Evolutionary conservation across 2,329 filamentous ascomycete species (phyloP).

Genomic region (Akanthomyces lecanii): DNA sequence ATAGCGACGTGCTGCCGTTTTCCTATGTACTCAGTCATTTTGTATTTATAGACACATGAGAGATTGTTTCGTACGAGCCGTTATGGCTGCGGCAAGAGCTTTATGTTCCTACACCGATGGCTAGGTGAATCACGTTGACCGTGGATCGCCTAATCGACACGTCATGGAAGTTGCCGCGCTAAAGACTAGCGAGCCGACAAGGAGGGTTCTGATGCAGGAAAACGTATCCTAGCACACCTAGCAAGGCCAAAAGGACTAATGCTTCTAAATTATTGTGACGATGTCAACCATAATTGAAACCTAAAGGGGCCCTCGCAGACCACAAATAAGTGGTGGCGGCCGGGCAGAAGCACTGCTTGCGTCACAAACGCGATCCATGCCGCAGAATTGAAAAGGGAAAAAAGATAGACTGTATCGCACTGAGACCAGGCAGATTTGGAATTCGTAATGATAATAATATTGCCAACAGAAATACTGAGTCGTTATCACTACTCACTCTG

Average conservation of each 20-base stretch:
- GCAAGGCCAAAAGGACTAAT: neutral
- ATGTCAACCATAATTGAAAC: neutral
- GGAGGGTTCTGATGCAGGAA: too few species aligned
- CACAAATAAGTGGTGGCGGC: neutral
- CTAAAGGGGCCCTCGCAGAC: neutral
- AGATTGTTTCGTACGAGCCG: neutral
- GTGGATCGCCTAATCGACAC: slow-evolving; percentile 10
- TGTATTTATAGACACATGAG: neutral
- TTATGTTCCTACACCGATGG: slow-evolving; percentile 1
- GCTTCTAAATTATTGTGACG: neutral
- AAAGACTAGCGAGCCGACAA: neutral
- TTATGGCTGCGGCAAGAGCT: neutral
- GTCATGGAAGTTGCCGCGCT: neutral
- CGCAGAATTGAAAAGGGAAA: neutral
- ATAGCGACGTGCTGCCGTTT: slow-evolving; percentile 49
- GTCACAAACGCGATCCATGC: neutral
- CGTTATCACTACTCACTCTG: too few species aligned
- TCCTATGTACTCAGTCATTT: neutral
- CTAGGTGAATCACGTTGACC: neutral
- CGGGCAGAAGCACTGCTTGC: neutral
- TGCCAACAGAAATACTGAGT: too few species aligned
- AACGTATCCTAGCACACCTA: too few species aligned
- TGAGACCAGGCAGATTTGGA: neutral
- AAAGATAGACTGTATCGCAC: neutral
- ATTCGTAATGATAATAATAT: too few species aligned